These are phyloP conservation scores for Talaromyces islandicus DNA, from an alignment of 2,329 filamentous ascomycete genomes.

Conservation along the genomic window DNA sequence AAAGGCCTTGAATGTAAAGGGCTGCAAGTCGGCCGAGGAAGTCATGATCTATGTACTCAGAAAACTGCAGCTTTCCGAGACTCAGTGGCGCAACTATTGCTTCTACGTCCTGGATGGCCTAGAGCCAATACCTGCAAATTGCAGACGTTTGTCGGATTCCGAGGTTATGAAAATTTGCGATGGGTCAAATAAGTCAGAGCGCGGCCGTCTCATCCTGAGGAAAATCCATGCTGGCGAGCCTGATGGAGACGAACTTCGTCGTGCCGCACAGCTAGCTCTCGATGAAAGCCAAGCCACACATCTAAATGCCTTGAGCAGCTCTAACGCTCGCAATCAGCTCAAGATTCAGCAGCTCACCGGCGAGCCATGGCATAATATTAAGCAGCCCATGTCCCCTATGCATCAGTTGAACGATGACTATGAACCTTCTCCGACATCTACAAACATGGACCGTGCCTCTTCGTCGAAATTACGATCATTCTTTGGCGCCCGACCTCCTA, in stretches of 20 bases:
- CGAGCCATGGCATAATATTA: slow-evolving; percentile 77
- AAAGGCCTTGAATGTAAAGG: slow-evolving; percentile 88
- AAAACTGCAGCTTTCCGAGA: slow-evolving; percentile 82
- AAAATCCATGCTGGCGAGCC: slow-evolving; percentile 92
- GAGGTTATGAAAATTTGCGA: slow-evolving; percentile 90
- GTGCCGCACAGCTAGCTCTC: slow-evolving; percentile 80
- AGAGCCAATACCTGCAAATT: slow-evolving; percentile 74
- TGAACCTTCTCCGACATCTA: slow-evolving; percentile 18
- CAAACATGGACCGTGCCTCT: slow-evolving; percentile 12
- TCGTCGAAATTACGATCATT: slow-evolving; percentile 53
- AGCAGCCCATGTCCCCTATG: slow-evolving; percentile 77
- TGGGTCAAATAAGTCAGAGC: slow-evolving; percentile 75
- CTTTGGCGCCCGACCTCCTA: slow-evolving; percentile 86
- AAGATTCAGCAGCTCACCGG: slow-evolving; percentile 88
- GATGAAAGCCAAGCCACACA: slow-evolving; percentile 77
- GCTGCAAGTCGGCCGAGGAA: slow-evolving; percentile 86
- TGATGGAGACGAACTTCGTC: slow-evolving; percentile 75
- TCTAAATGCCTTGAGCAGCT: slow-evolving; percentile 51
- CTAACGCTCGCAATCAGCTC: slow-evolving; percentile 71
- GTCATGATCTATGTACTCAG: slow-evolving; percentile 83
- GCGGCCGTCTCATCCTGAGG: slow-evolving; percentile 82
- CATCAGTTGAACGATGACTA: slow-evolving; percentile 24
- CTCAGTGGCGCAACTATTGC: slow-evolving; percentile 91
- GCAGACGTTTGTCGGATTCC: slow-evolving; percentile 74
- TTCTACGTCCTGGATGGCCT: slow-evolving; percentile 88